Percentiles rank a stretch among this genome's conserved stretches.
phyloP scores from a whole-genome alignment of 352 stramenopile species.

The Phytophthora aleatoria region DNA sequence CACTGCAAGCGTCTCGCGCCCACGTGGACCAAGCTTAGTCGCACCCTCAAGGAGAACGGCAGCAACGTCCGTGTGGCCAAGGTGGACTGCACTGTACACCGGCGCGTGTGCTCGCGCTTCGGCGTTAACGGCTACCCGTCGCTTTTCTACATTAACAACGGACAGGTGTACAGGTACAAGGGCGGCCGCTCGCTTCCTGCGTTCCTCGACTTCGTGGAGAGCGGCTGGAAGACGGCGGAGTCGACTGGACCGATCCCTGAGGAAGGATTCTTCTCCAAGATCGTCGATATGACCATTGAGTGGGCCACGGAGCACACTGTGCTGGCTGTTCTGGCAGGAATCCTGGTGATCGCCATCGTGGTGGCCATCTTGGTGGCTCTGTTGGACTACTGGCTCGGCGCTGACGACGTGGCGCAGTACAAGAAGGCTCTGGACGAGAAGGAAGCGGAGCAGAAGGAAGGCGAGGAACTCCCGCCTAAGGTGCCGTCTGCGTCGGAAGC shows the following conservation, averaged over 20 bases:
- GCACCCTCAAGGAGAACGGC: constrained; percentile 61
- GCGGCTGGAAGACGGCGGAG: constrained; percentile 58
- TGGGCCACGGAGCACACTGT: constrained; percentile 77
- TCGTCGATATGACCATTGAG: constrained; percentile 67
- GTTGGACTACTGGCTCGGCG: constrained; percentile 74
- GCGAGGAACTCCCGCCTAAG: constrained; percentile 30
- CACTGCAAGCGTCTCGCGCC: constrained; percentile 79
- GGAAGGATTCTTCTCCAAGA: constrained; percentile 63
- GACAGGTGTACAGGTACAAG: constrained; percentile 82
- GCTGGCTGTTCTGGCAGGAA: constrained; percentile 58
- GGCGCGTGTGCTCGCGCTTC: constrained; percentile 84
- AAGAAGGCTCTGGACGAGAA: constrained; percentile 46
- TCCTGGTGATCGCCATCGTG: constrained; percentile 63
- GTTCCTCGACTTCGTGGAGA: constrained; percentile 68
- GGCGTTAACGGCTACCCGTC: constrained; percentile 80
- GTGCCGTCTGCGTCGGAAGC: constrained; percentile 34
- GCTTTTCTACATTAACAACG: constrained; percentile 78
- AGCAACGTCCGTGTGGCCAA: constrained; percentile 68
- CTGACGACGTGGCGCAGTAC: constrained; percentile 66
- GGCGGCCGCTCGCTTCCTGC: constrained; percentile 67
- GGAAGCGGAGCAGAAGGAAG: constrained; percentile 24
- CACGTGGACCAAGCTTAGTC: constrained; percentile 81
- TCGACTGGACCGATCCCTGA: constrained; percentile 61
- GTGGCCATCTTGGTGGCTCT: constrained; percentile 74
- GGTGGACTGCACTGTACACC: constrained; percentile 81